Conservation (phyloP, 2,329 filamentous ascomycete species). For the Paecilomyces fulvus region DNA sequence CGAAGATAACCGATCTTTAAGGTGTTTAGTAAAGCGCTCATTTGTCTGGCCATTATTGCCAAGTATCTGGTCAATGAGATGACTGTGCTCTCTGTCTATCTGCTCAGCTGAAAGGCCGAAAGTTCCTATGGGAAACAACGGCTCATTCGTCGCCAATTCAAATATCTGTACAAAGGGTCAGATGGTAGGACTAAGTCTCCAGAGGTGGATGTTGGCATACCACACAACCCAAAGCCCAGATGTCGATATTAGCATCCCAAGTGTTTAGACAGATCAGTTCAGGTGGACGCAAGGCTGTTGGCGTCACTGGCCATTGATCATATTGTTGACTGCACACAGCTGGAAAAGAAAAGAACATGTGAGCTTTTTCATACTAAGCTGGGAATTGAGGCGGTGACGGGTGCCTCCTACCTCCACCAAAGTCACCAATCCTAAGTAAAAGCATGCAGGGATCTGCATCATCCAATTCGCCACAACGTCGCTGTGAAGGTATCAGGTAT, state of each 20-base stretch:
- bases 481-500: too few species aligned
- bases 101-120: background rate
- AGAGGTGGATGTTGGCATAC: background rate
- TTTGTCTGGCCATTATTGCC: background rate
- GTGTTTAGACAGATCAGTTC: constrained; percentile 8
- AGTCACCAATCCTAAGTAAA: too few species aligned
- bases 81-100: background rate
- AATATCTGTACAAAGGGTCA: background rate
- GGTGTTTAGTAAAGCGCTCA: background rate
- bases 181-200: background rate
- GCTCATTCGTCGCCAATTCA: background rate
- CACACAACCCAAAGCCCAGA: constrained; percentile 13
- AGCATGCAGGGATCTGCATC: too few species aligned
- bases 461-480: too few species aligned
- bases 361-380: too few species aligned
- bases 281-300: constrained; percentile 10
- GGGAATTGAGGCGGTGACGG: too few species aligned
- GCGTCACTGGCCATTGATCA: too few species aligned
- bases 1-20: background rate
- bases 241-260: constrained; percentile 12
- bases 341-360: too few species aligned
- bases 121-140: background rate
- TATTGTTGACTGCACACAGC: too few species aligned
- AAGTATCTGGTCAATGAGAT: background rate
- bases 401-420: too few species aligned